Conservation (phyloP, 257 asterid species). For the Schizonepeta tenuifolia region DNA sequence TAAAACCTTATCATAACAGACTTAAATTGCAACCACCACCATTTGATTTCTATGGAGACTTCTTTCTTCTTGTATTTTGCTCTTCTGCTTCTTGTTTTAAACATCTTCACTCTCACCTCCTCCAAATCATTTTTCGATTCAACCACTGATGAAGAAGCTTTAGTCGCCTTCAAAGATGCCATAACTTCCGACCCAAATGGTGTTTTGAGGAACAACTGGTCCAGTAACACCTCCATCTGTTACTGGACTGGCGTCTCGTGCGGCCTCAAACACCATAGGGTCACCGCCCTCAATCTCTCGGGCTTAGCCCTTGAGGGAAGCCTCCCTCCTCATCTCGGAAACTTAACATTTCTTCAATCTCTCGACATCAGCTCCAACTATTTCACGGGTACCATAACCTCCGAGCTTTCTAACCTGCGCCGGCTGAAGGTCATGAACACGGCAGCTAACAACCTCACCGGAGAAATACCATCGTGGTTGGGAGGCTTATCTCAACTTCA, state of each 20-base stretch:
- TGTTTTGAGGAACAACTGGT: background rate
- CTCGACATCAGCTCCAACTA: constrained; percentile 6
- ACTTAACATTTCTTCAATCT: constrained; percentile 5
- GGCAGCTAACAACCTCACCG: too few relatives aligned
- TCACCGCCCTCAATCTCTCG: background rate
- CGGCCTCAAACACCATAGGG: background rate
- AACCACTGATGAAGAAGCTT: constrained; percentile 1
- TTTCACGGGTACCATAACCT: background rate
- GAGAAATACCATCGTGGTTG: too few relatives aligned
- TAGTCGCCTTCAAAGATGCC: constrained; percentile 39
- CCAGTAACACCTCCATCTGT: background rate
- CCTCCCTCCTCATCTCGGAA: constrained; percentile 8
- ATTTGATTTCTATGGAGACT: too few relatives aligned
- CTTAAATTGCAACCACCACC: too few relatives aligned
- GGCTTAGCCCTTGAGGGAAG: background rate
- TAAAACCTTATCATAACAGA: too few relatives aligned
- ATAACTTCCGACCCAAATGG: constrained; percentile 38
- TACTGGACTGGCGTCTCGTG: background rate
- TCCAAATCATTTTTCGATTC: too few relatives aligned
- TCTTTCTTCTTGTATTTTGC: too few relatives aligned
- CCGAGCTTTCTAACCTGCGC: too few relatives aligned
- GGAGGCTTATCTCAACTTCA: too few relatives aligned
- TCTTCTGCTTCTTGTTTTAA: too few relatives aligned
- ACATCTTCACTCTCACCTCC: too few relatives aligned
- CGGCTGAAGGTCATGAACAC: too few relatives aligned